Percentiles rank a stretch among this genome's conserved stretches.
phyloP scores from a whole-genome alignment of 228 moss, liverwort and hornwort genomes.

The Sphagnum fallax region DNA sequence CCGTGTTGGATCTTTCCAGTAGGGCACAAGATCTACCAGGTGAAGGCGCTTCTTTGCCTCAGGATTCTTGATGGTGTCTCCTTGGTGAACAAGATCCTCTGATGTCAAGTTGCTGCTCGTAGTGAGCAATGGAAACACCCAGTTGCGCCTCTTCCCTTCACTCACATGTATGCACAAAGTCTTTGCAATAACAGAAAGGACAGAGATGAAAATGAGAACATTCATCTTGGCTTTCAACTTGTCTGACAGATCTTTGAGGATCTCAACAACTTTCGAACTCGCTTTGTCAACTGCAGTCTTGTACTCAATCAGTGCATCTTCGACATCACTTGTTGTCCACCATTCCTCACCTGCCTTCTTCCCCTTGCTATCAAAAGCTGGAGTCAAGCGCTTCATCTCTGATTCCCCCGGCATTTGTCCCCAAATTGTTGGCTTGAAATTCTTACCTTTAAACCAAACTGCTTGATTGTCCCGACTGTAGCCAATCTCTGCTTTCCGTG shows the following conservation, averaged over 20 bases:
- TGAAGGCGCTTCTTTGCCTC: constrained; percentile 19
- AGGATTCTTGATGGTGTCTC: background rate
- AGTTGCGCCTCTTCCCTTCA: constrained; percentile 78
- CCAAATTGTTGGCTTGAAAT: constrained; percentile 58
- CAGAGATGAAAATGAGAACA: constrained; percentile 67
- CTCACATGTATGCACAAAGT: constrained; percentile 79
- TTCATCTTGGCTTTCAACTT: constrained; percentile 76
- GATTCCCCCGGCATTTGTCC: constrained; percentile 77
- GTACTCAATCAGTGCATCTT: constrained; percentile 58
- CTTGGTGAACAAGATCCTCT: constrained; percentile 3
- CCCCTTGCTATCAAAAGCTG: constrained; percentile 75
- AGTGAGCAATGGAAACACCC: constrained; percentile 61
- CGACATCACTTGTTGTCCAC: constrained; percentile 66
- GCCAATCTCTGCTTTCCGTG: constrained; percentile 55
- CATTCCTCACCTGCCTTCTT: constrained; percentile 82
- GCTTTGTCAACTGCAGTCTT: constrained; percentile 63
- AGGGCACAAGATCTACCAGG: constrained; percentile 76
- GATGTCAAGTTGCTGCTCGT: constrained; percentile 5
- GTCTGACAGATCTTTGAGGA: constrained; percentile 62
- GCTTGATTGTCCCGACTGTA: constrained; percentile 56
- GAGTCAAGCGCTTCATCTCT: constrained; percentile 62
- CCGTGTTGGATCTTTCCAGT: constrained; percentile 79
- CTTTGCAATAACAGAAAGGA: constrained; percentile 71
- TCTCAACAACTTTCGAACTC: constrained; percentile 44
- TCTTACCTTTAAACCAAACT: constrained; percentile 80